Evolutionary conservation across 192 early-diverging fungal genomes (phyloP), one percentile per base, ranked within the genome.

Genomic region (Paraglomus brasilianum): DNA sequence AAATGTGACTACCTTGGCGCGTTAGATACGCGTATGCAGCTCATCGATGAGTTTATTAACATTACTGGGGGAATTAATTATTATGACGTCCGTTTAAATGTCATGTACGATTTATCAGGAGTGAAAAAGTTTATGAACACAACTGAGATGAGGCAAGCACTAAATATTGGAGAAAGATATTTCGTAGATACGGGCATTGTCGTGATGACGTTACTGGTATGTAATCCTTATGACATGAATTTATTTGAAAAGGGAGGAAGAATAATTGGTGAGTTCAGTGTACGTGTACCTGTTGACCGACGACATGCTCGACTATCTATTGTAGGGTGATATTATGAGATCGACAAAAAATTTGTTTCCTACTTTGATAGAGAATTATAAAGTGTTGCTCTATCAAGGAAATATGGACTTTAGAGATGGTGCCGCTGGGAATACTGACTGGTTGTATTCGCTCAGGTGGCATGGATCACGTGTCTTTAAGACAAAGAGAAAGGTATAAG

Each of bases 361-460:
- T 30, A 30, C 30, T 30, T 3, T 30, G 30, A 30, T 30, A 30
- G 30, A 30, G 30, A 30, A 30, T 30, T 30, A 30, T 30, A 74
- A 41, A 65, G 76, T 44, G 56, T 92, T 91, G 39, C 78, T 91
- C 10, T 89, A 75, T 69, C 92, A 94, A 75, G 92, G 89, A 7
- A 82, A 93, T 56, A 92, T 92, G 78, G 92, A 94, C 78, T 92
- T 88, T 71, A 81, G 92, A 48, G 92, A 94, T 59, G 92, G 88
- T 7, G 80, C 88, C 13, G 71, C 85, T 14, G 85, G 84, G 1
- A 86, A 81, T 21, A 86, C 74, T 15, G 71, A 81, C 42, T 94
- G 90, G 89, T 88, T 94, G 73, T 82, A 87, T 24, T 70, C 71
- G 19, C 66, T 82, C 4, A 74, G 83, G 4, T 88, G 84, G 84